Evolutionary conservation across 208 protist genomes (phyloP).

Genomic region (Trichomonas vaginalis): DNA sequence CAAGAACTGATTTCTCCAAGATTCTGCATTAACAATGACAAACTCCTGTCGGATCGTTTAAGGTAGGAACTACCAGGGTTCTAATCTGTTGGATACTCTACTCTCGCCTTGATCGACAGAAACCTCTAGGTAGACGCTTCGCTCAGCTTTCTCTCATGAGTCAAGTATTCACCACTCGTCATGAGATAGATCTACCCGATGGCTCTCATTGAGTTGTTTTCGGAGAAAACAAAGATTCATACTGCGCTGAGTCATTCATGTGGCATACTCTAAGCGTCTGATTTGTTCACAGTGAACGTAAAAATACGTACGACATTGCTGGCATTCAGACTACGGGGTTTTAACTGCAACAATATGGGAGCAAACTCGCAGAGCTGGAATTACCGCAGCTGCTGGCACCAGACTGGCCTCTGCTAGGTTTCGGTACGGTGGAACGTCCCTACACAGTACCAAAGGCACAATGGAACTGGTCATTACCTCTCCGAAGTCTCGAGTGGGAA

Average conservation of each 20-base stretch:
- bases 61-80: slow-evolving; percentile 57
- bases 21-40: no score
- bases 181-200: slow-evolving; percentile 45
- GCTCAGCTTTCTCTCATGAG: slow-evolving; percentile 51
- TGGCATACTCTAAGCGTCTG: neutral
- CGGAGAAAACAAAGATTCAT: neutral
- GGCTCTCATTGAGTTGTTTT: neutral
- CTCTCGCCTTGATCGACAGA: slow-evolving; percentile 58
- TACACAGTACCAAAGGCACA: neutral
- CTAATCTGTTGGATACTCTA: slow-evolving; percentile 58
- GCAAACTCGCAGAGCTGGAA: slow-evolving; percentile 28
- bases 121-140: slow-evolving; percentile 56
- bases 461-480: neutral
- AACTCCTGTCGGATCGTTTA: no score
- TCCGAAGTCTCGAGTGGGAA: no score
- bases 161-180: slow-evolving; percentile 56
- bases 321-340: slow-evolving; percentile 21
- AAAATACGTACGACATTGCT: neutral
- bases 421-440: neutral
- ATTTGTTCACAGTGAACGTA: no score
- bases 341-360: no score
- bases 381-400: slow-evolving; percentile 31
- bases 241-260: neutral
- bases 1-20: no score
- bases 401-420: slow-evolving; percentile 17